Evolutionary conservation across 2,329 filamentous ascomycete species (phyloP).

Genomic region (Blastomyces emzantsi): DNA sequence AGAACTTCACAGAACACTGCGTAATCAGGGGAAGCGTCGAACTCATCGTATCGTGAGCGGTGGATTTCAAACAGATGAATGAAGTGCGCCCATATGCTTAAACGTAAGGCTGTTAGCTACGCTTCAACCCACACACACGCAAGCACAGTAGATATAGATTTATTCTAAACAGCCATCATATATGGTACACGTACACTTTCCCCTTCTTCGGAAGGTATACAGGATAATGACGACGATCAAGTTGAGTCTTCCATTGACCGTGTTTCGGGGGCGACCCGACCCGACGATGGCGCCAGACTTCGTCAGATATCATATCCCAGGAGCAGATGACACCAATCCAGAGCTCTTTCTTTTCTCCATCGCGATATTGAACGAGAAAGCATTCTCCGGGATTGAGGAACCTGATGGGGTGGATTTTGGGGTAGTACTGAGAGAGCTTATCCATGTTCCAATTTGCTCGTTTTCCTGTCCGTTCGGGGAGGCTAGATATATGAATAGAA

Average conservation of each 20-base stretch:
- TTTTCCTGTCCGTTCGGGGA: neutral
- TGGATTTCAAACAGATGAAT: neutral
- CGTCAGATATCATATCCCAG: neutral
- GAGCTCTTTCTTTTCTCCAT: neutral
- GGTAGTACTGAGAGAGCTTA: neutral
- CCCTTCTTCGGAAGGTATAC: slow-evolving; percentile 3
- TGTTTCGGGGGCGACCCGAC: neutral
- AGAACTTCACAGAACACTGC: slow-evolving; percentile 1
- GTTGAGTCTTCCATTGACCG: neutral
- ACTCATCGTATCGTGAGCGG: neutral
- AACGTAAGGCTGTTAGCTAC: neutral
- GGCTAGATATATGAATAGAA: too few species aligned
- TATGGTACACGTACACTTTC: neutral
- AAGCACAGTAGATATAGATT: neutral
- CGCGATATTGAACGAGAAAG: slow-evolving; percentile 3
- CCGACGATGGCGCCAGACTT: neutral
- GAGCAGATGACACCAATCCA: slow-evolving; percentile 5
- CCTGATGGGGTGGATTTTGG: neutral
- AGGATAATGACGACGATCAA: slow-evolving; percentile 1
- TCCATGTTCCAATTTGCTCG: neutral
- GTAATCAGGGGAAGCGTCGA: neutral
- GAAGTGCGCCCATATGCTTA: neutral
- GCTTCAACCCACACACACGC: neutral
- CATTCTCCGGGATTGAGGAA: neutral
- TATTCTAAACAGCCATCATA: neutral